A percentile compares a stretch with the other conserved stretches of the same genome.
Conservation (phyloP, 257 asterid genomes). For the Gentiana straminea region DNA sequence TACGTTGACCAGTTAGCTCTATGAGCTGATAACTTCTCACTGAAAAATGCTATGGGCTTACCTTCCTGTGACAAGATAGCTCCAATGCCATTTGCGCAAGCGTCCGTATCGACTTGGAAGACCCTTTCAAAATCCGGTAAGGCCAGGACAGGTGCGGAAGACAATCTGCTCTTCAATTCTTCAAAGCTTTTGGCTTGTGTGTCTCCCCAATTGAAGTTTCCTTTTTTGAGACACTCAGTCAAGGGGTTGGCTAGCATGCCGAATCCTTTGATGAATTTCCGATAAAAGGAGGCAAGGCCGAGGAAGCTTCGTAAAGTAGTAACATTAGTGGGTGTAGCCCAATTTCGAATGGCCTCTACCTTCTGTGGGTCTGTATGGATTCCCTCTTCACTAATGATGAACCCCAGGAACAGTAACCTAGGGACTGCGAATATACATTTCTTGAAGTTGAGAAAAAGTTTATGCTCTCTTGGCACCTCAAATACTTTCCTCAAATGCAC, state of each 20-base stretch:
- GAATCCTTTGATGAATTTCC: neutral
- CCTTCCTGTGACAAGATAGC: neutral
- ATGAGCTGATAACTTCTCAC: slow-evolving; percentile 5
- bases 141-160: neutral
- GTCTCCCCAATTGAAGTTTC: neutral
- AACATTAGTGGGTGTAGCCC: neutral
- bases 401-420: too few relatives aligned
- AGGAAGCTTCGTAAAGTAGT: neutral
- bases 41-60: neutral
- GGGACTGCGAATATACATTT: too few relatives aligned
- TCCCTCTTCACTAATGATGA: too few relatives aligned
- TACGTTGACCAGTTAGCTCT: neutral
- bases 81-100: neutral
- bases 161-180: neutral
- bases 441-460: too few relatives aligned
- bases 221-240: neutral
- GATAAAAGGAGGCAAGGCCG: neutral
- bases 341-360: neutral
- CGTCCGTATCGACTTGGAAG: neutral
- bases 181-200: neutral
- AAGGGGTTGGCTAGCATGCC: neutral
- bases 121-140: neutral
- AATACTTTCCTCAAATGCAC: neutral
- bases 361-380: too few relatives aligned
- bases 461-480: neutral